Evolutionary conservation across 345 rosid genomes (phyloP), one percentile per base, ranked within the genome.

Genomic region (Moringa oleifera): DNA sequence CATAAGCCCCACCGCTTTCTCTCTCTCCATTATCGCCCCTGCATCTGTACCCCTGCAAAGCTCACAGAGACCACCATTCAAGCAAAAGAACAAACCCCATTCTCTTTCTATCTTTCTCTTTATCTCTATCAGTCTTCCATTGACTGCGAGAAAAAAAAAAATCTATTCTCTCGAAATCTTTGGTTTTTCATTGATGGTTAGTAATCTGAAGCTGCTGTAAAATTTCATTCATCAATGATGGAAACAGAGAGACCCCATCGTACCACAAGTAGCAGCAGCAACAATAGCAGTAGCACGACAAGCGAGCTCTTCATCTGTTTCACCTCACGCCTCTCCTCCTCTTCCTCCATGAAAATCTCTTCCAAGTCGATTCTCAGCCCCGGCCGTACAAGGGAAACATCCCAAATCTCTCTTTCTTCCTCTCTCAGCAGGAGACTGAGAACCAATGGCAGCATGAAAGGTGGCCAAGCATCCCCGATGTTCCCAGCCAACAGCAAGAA

Each of bases 331-430:
- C 82, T 86, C 58, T 84, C 87, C 55, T 86, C 95, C 47, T 86
- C 97, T 25, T 88, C 96, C 53, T 92, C 98, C 68, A 92, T 92
- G 96, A 91, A 89, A 73, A 69, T 92, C 68, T 74, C 97, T 28
- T 85, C 95, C 2, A 87, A 85, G 31, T 85, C 88, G 20, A 83
- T 87, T 21, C 87, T 83, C 31, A 92, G 98, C 65, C 98, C 95
- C 1, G 90, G 84, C 16, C 76, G 83, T 0, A 54, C 74, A 9
- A 59, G 84, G 31, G 87, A 81, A 23, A 52, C 88, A 24, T 82
- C 95, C 9, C 91, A 85, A 64, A 84, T 86, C 79, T 89, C 95
- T 4, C 88, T 92, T 24, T 89, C 98, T 0, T 69, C 83, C 45
- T 92, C 96, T 24, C 85, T 92, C 18, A 89, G 94, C 66, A 72